Evolutionary conservation across 2,329 filamentous ascomycete genomes (phyloP).

Genomic region (Daldinia sp.): DNA sequence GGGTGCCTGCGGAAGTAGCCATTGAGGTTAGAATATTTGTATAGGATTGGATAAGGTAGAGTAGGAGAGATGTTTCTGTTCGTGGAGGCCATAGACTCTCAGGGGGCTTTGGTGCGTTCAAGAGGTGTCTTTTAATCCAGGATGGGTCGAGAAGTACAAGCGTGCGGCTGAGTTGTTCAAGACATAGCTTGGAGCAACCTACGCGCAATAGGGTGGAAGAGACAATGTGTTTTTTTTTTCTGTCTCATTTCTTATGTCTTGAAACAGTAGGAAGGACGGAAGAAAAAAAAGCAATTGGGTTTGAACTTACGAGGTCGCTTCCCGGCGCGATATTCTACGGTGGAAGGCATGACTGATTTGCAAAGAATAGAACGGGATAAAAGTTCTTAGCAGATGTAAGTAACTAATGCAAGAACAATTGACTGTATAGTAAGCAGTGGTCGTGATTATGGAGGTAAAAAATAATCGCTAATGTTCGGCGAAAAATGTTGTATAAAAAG

Average conservation of each 20-base stretch:
- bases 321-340: slow-evolving; percentile 45
- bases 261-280: background rate
- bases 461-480: background rate
- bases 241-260: slow-evolving; percentile 5
- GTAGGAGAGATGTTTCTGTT: background rate
- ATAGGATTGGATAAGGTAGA: background rate
- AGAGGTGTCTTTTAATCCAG: slow-evolving; percentile 16
- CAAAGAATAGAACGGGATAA: slow-evolving; percentile 2
- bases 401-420: slow-evolving; percentile 9
- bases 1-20: slow-evolving; percentile 74
- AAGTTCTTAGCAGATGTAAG: slow-evolving; percentile 16
- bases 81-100: background rate
- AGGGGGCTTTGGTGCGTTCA: background rate
- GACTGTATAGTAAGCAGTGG: background rate
- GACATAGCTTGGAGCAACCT: slow-evolving; percentile 31
- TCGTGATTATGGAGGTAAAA: slow-evolving; percentile 2
- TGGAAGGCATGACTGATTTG: slow-evolving; percentile 33
- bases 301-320: slow-evolving; percentile 51
- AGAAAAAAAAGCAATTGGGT: slow-evolving; percentile 21
- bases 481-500: background rate
- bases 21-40: slow-evolving; percentile 42
- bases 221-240: background rate
- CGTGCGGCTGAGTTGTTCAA: slow-evolving; percentile 23
- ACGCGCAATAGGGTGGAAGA: slow-evolving; percentile 25
- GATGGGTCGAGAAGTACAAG: slow-evolving; percentile 12